Evolutionary conservation across 305 asterid genomes (phyloP).

Genomic region (Nicotiana rustica): DNA sequence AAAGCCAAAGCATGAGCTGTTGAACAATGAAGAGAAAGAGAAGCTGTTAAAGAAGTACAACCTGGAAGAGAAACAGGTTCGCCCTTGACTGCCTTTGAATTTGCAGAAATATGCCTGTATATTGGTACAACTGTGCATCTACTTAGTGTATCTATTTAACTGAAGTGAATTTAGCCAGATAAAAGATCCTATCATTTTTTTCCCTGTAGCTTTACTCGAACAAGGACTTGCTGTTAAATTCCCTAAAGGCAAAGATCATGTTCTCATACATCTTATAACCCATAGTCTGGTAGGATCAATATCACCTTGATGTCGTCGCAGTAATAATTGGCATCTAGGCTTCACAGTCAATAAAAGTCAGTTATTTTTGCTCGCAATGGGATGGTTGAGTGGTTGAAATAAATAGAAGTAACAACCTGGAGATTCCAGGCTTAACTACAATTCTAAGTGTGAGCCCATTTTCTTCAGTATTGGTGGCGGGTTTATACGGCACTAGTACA

Average conservation of each 20-base stretch:
- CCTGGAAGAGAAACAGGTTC: conserved; percentile 84
- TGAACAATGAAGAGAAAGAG: conserved; percentile 66
- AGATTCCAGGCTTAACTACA: too few species aligned
- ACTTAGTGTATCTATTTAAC: neutral
- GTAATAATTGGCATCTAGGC: conserved; percentile 19
- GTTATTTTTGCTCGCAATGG: neutral
- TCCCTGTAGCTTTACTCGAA: neutral
- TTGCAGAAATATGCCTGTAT: neutral
- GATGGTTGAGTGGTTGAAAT: conserved; percentile 6
- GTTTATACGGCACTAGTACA: too few species aligned
- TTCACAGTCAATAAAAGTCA: neutral
- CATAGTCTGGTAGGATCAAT: conserved; percentile 22
- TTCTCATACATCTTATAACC: neutral
- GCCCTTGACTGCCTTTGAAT: conserved; percentile 30
- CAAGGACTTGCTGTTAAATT: neutral
- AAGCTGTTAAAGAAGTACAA: conserved; percentile 67
- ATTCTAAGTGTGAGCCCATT: too few species aligned
- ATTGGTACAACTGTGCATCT: neutral
- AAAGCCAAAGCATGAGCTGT: conserved; percentile 83
- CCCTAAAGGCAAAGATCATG: conserved; percentile 3
- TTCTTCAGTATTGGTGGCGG: too few species aligned
- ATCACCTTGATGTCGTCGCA: conserved; percentile 17
- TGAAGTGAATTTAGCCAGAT: neutral
- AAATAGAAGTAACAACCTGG: too few species aligned
- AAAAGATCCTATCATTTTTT: neutral